Base-by-base conservation (phyloP, 2,329 filamentous ascomycete species). In the Colletotrichum incanum region DNA sequence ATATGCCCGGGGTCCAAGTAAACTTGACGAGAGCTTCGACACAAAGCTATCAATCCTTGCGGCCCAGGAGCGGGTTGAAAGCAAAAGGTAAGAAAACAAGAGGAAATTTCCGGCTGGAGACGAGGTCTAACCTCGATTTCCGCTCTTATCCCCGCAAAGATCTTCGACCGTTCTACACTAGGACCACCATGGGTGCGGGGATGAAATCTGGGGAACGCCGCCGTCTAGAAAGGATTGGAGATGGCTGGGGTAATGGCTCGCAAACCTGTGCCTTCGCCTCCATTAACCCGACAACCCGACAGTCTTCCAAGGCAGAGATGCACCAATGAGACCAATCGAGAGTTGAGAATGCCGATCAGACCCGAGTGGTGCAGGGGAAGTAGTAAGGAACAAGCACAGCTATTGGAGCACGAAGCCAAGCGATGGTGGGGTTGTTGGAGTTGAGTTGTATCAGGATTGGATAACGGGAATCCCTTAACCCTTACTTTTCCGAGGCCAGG, bases 161-260 rank as follows among this genome's bases (percentile, higher is more conserved):
- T 47, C 49, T 12, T 69, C 52, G 45, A 12, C 52, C 50, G 54
- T 69, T 54, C 69, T 52, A 60, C 69, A 54, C 28, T 60, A 37
- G 14, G 60, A 49, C 34, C 52, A 60, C 34, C 52, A 60, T 55
- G 37, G 28, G 69, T 68, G 69, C 65, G 69, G 69, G 69, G 69
- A n/a, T 41, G 65, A 49, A 72, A 65, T 69, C 69, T 43, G 69
- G 69, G 65, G 69, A 72, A 72, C 12, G 43, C 59, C 52, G 45
- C 59, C 41, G 49, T 31, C 14, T n/a, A 23, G 11, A 14, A 39
- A 14, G 31, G 26, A 43, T 26, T 66, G 20, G 23, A 43, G 69
- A 63, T 55, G 65, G 6, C 58, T 16, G 45, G 59, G 52, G 45
- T 5, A 8, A 5, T 20, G 28, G n/a, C 31, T 62, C n/a, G 2